Evolutionary conservation across 352 stramenopile genomes (phyloP).

Genomic region (Thraustotheca clavata): DNA sequence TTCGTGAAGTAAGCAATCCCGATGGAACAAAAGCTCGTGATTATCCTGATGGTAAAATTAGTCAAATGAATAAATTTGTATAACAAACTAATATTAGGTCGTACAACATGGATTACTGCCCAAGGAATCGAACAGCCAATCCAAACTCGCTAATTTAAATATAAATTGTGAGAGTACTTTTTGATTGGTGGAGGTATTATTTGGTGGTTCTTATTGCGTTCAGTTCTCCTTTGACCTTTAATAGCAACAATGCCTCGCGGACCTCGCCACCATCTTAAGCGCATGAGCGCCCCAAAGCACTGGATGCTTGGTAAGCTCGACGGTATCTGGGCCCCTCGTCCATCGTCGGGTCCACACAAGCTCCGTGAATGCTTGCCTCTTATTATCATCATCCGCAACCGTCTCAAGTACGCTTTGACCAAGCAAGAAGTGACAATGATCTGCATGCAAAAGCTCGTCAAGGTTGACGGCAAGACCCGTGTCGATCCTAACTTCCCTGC

Average conservation of each 20-base stretch:
- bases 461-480: slow-evolving; percentile 95
- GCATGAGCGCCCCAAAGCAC: slow-evolving; percentile 80
- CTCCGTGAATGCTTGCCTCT: slow-evolving; percentile 97
- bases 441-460: slow-evolving; percentile 99
- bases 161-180: neutral
- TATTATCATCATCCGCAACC: slow-evolving; percentile 97
- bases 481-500: slow-evolving; percentile 98
- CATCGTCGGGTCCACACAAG: slow-evolving; percentile 97
- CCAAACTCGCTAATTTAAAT: neutral
- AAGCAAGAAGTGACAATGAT: slow-evolving; percentile 98
- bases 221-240: slow-evolving; percentile 23
- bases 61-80: neutral
- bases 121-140: slow-evolving; percentile 24
- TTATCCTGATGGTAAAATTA: slow-evolving; percentile 39
- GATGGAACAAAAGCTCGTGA: slow-evolving; percentile 67
- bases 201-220: neutral
- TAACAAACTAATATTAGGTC: slow-evolving; percentile 9
- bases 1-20: slow-evolving; percentile 70
- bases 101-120: slow-evolving; percentile 44
- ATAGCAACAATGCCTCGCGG: slow-evolving; percentile 65
- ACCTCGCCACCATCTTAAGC: slow-evolving; percentile 84
- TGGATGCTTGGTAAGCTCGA: slow-evolving; percentile 88
- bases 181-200: neutral
- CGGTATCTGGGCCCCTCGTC: slow-evolving; percentile 89
- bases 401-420: slow-evolving; percentile 99